Evolutionary conservation across 2,329 filamentous ascomycete species (phyloP), one percentile per base, ranked within the genome.

Genomic region (Orbilia oligospora): DNA sequence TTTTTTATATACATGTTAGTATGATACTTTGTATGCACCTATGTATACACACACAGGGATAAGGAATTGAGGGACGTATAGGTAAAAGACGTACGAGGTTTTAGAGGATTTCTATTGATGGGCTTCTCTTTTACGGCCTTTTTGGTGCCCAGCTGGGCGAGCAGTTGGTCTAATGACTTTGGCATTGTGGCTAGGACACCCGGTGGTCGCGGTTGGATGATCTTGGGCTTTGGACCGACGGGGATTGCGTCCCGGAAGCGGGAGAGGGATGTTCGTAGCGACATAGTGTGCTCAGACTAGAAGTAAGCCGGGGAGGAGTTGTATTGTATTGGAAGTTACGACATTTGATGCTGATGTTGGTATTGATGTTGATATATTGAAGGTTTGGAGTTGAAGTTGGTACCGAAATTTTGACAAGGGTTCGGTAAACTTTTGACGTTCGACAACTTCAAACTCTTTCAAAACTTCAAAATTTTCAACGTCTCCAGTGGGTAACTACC

Each of bases 131-230:
- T 58, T 9, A 44, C n/a, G 33, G 27, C 24, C 41, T 77, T 77
- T 16, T 38, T 61, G 10, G 67, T 77, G 3, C 73, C 67, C 33
- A 77, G 41, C 14, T 66, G 66, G n/a, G 67, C 58, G 18, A 77
- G 61, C 14, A 77, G 53, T 20, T 77, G 66, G 30, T 71, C 67
- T 12, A 53, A 56, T 3, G 67, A 20, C 24, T 56, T 55, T 8
- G 65, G 72, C 5, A 51, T 9, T 1, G 36, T 58, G 51, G 44
- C 30, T 0, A 58, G 27, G 33, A 51, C 56, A 12, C 55, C 72
- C 1, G 73, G 73, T 18, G 48, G 24, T n/a, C 22, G n/a, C 9
- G 72, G 58, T 53, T 56, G 44, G 8, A 71, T 48, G 46, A 53
- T 20, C 9, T 53, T 67, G 5, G 66, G 73, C 44, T 61, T 71